Evolutionary conservation across 495 filamentous ascomycete genomes (phyloP).

Genomic region (Neurospora pannonica): DNA sequence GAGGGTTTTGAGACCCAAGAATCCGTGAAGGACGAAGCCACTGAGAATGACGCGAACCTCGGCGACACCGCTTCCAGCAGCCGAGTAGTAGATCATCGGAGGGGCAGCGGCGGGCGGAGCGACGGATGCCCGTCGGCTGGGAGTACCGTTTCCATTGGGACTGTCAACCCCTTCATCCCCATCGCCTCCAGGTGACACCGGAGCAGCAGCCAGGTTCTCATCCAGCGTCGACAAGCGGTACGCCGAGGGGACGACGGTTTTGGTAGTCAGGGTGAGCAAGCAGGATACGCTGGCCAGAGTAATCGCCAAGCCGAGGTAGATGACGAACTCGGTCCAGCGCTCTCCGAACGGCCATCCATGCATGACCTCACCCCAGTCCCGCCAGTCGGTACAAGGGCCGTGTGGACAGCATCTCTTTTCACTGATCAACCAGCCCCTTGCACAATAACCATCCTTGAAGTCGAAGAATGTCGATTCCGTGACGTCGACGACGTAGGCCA

Average conservation of each 20-base stretch:
- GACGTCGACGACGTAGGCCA: conserved; percentile 86
- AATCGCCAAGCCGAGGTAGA: conserved; percentile 64
- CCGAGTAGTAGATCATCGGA: conserved; percentile 89
- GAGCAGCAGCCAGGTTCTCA: conserved; percentile 53
- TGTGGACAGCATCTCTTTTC: conserved; percentile 71
- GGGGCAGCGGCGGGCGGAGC: conserved; percentile 35
- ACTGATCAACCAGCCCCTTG: conserved; percentile 56
- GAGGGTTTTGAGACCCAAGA: conserved; percentile 82
- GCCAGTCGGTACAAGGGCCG: conserved; percentile 60
- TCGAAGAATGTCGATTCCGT: conserved; percentile 79
- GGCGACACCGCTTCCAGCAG: conserved; percentile 91
- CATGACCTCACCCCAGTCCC: conserved; percentile 64
- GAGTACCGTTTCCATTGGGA: background rate
- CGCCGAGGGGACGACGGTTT: conserved; percentile 82
- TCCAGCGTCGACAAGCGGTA: conserved; percentile 81
- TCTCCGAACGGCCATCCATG: conserved; percentile 42
- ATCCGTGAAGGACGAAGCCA: conserved; percentile 94
- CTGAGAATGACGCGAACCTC: conserved; percentile 97
- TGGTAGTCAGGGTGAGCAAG: conserved; percentile 72
- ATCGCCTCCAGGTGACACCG: conserved; percentile 26
- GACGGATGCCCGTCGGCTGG: conserved; percentile 15
- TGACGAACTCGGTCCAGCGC: conserved; percentile 59
- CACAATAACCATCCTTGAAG: conserved; percentile 83
- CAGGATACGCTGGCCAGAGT: conserved; percentile 68
- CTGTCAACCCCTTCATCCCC: conserved; percentile 21